phyloP scores from a whole-genome alignment of 495 filamentous ascomycete genomes.

The Saxophila tyrrhenica region DNA sequence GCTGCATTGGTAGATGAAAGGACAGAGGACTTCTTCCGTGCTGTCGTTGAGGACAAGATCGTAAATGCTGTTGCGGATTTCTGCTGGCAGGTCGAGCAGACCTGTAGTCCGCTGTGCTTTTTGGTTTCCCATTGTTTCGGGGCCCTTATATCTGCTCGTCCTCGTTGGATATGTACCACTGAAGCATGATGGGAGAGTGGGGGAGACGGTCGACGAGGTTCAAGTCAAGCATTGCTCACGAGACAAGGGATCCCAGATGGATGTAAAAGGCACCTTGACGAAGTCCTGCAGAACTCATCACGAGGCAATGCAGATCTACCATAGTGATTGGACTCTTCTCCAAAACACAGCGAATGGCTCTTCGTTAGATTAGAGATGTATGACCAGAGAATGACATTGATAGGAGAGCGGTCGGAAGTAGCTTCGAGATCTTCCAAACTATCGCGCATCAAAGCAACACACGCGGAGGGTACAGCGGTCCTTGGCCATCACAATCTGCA shows the following conservation, averaged over 20 bases:
- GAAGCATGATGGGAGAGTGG: too few species aligned
- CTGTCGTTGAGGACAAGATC: neutral
- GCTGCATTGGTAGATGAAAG: neutral
- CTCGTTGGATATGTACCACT: too few species aligned
- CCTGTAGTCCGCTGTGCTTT: neutral
- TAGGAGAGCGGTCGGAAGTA: neutral
- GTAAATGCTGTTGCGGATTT: slow-evolving; percentile 1
- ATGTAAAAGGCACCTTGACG: too few species aligned
- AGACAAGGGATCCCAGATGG: too few species aligned
- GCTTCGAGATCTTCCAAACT: neutral
- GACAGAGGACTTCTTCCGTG: neutral
- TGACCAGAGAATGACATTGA: neutral
- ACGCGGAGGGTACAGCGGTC: neutral
- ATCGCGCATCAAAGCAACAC: neutral
- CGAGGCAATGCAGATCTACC: too few species aligned
- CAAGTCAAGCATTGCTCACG: too few species aligned
- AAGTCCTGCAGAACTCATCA: too few species aligned
- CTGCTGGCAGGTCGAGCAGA: neutral
- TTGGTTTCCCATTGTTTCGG: neutral
- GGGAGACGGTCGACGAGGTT: too few species aligned
- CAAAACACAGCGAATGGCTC: neutral
- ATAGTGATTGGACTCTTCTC: too few species aligned
- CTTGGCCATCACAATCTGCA: neutral
- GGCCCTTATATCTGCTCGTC: too few species aligned
- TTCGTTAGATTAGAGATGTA: neutral